Percentiles rank a stretch among this genome's conserved stretches.
Evolutionary conservation across 805 yeast species (phyloP).

Genomic region (Wickerhamiella nectarea): DNA sequence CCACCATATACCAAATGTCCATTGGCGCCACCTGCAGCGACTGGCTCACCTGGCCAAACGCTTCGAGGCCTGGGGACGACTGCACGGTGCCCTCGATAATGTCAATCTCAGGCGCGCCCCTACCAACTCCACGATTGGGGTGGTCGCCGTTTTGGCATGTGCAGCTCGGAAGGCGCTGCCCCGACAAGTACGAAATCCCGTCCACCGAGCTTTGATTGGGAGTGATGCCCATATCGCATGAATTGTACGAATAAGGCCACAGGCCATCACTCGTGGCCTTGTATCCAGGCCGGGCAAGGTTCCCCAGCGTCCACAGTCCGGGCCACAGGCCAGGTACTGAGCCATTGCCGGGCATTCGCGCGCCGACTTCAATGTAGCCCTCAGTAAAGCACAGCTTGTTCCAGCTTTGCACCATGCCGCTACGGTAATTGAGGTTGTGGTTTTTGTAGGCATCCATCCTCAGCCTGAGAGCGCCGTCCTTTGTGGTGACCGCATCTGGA

Average conservation of each 20-base stretch:
- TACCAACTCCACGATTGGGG: conserved; percentile 75
- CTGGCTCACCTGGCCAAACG: conserved; percentile 71
- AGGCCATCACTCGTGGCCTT: conserved; percentile 79
- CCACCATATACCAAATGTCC: conserved; percentile 90
- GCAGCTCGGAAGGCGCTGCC: conserved; percentile 65
- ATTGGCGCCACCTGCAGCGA: conserved; percentile 86
- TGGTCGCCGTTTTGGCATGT: conserved; percentile 75
- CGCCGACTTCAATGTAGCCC: conserved; percentile 66
- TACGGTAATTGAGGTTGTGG: conserved; percentile 68
- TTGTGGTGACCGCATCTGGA: conserved; percentile 77
- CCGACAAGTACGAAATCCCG: conserved; percentile 77
- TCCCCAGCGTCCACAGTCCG: conserved; percentile 91
- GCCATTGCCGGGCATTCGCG: conserved; percentile 68
- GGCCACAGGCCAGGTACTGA: conserved; percentile 84
- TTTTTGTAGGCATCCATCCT: conserved; percentile 71
- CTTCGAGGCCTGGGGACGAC: conserved; percentile 24
- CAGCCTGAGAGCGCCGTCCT: conserved; percentile 53
- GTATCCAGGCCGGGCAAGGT: conserved; percentile 84
- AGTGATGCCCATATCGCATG: conserved; percentile 89
- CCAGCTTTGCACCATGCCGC: conserved; percentile 91
- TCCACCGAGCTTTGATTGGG: conserved; percentile 84
- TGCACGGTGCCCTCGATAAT: conserved; percentile 66
- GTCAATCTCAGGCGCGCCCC: conserved; percentile 96
- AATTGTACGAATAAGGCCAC: conserved; percentile 84
- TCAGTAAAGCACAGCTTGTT: conserved; percentile 80